Evolutionary conservation across 1,284 basidiomycete species (phyloP), one percentile per base, ranked within the genome.

Genomic region (Irpex sp.): DNA sequence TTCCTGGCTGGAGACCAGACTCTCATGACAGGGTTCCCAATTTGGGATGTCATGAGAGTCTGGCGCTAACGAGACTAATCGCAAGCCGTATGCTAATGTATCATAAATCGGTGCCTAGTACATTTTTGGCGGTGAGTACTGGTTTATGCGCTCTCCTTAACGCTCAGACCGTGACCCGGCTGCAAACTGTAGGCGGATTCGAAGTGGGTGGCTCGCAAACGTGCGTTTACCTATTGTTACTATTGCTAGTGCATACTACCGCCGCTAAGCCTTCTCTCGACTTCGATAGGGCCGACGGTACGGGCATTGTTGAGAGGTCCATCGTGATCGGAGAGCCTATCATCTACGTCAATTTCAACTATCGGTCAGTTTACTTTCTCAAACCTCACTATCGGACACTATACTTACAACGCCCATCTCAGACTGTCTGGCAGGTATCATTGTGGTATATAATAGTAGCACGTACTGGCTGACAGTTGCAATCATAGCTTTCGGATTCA

Each of bases 121-220:
- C 82, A 81, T 86, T 47, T 84, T 76, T 62, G 85, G 84, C 68
- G 84, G 78, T 84, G 69, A 62, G 74, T 34, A 34, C 31, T 34
- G 31, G 31, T 34, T 34, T 34, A 34, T 34, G 31, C 31, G 6
- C 31, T 34, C 31, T 34, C 31, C 31, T 34, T 34, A 34, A 34
- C 31, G 6, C 31, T 34, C 31, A 34, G 31, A 34, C 31, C 31
- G 31, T 34, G 31, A 34, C 31, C 31, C 31, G 31, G 6, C 31
- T 34, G 31, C 0, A 34, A 17, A 26, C 19, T 52, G 57, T 44
- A 73, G 73, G 73, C 36, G 74, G 74, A 2, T 76, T 76, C 54
- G 73, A 75, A 60, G 62, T 71, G 65, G 71, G 71, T 19, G 61
- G 65, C n/a, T 64, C 64, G 2, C 13, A 19, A 11, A 57, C 51